Evolutionary conservation across 345 rosid genomes (phyloP).

Genomic region (Linum usitatissimum): DNA sequence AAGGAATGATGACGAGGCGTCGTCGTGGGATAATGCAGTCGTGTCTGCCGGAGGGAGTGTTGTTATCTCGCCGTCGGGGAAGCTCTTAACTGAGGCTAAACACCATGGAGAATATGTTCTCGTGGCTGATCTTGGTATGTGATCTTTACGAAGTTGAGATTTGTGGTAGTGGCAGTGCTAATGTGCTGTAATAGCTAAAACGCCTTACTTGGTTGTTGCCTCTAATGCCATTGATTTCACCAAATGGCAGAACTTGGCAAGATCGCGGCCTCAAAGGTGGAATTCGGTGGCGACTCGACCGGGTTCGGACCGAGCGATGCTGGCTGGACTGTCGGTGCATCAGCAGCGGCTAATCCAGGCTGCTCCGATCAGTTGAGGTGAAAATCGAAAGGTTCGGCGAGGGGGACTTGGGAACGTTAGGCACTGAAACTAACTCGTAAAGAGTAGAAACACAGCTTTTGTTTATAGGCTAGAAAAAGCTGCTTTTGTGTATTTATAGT

Average conservation of each 20-base stretch:
- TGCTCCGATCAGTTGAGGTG: not conserved
- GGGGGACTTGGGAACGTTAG: not conserved
- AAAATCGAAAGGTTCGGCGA: not conserved
- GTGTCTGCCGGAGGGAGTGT: constrained; percentile 18
- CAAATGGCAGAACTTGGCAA: constrained; percentile 10
- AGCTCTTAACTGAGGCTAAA: constrained; percentile 14
- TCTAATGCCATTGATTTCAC: not conserved
- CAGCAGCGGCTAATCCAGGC: not conserved
- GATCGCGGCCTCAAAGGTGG: constrained; percentile 7
- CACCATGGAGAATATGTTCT: constrained; percentile 16
- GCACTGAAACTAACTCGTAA: too few species aligned
- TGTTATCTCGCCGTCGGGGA: constrained; percentile 19
- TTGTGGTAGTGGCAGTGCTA: too few species aligned
- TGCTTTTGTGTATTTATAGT: too few species aligned
- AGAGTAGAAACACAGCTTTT: not conserved
- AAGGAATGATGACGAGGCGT: not conserved
- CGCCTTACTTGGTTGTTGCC: not conserved
- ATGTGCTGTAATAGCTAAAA: too few species aligned
- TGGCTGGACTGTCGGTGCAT: constrained; percentile 3
- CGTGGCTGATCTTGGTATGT: constrained; percentile 16
- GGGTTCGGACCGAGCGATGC: constrained; percentile 2
- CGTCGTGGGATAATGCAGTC: not conserved
- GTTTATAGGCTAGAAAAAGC: too few species aligned
- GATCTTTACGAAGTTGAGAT: not conserved
- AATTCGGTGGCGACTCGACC: not conserved